Base-by-base conservation (phyloP, 495 filamentous ascomycete genomes). In the Penicillium verhagenii region DNA sequence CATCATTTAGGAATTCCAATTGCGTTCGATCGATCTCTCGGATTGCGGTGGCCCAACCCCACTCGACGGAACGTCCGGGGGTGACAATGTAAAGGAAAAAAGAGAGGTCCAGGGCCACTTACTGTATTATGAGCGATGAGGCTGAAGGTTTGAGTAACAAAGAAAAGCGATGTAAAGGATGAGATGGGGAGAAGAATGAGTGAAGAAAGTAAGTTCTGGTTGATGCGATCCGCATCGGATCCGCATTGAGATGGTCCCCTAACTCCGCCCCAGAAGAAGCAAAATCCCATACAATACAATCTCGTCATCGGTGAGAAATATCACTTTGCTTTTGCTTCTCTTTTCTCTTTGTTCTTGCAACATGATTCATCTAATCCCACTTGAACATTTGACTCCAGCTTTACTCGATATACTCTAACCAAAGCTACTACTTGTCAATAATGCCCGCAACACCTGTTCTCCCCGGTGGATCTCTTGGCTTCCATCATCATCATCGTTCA, bases 251-350 rank as follows among this genome's bases (percentile, higher is more conserved):
- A 58, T 20, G 26, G 9, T 47, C 26, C 37, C 42, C 38, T 53
- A 63, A 63, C 63, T 63, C 60, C 63, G 61, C 58, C 58, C 61
- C 52, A n/a, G n/a, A n/a, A n/a, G n/a, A n/a, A n/a, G n/a, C n/a
- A n/a, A n/a, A n/a, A n/a, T n/a, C n/a, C n/a, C n/a, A n/a, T n/a
- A n/a, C n/a, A n/a, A n/a, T n/a, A n/a, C n/a, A n/a, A n/a, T n/a
- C n/a, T n/a, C n/a, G n/a, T n/a, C n/a, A n/a, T n/a, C n/a, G n/a
- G n/a, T n/a, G n/a, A n/a, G n/a, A n/a, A n/a, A n/a, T n/a, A n/a
- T n/a, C n/a, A n/a, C n/a, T n/a, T n/a, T n/a, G n/a, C n/a, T n/a
- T n/a, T n/a, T n/a, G n/a, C n/a, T n/a, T n/a, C n/a, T n/a, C n/a
- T n/a, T n/a, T n/a, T n/a, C n/a, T n/a, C n/a, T n/a, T n/a, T n/a